Evolutionary conservation across 2,329 filamentous ascomycete species (phyloP).

Genomic region (Monosporascus sp.): DNA sequence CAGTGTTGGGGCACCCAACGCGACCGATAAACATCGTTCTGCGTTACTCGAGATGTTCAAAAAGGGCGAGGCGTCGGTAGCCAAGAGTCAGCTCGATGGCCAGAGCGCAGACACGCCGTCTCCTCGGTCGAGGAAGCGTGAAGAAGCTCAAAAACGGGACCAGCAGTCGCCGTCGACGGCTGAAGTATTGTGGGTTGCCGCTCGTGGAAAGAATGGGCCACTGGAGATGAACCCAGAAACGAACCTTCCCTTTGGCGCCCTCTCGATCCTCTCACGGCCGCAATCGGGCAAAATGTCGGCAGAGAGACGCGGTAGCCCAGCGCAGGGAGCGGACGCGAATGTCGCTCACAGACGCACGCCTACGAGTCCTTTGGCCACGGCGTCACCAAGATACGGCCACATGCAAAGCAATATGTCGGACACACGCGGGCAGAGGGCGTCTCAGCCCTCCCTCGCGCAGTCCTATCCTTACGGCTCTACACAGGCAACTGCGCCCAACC

Average conservation of each 20-base stretch:
- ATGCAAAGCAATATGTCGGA: conserved; percentile 13
- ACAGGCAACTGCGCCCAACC: conserved; percentile 16
- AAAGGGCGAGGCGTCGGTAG: conserved; percentile 27
- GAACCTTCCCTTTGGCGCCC: conserved; percentile 34
- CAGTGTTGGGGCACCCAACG: neutral
- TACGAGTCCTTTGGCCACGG: conserved; percentile 9
- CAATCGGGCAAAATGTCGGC: conserved; percentile 16
- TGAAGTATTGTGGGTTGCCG: conserved; percentile 21
- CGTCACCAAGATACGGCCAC: conserved; percentile 16
- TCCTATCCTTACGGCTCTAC: conserved; percentile 18
- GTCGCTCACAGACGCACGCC: conserved; percentile 1
- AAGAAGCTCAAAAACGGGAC: conserved; percentile 14
- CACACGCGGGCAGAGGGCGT: conserved; percentile 9
- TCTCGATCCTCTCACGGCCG: conserved; percentile 34
- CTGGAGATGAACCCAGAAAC: conserved; percentile 31
- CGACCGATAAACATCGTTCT: conserved; percentile 39
- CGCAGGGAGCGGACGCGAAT: neutral
- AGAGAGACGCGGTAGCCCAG: conserved; percentile 12
- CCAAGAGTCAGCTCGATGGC: conserved; percentile 16
- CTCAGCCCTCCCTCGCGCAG: conserved; percentile 9
- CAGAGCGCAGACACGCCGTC: conserved; percentile 6
- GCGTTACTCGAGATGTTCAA: conserved; percentile 52
- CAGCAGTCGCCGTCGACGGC: conserved; percentile 16
- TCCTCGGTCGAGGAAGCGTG: conserved; percentile 4
- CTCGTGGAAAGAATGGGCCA: conserved; percentile 25